Conservation (phyloP, 768 basidiomycete species). For the Paxillus ammoniavirescens region DNA sequence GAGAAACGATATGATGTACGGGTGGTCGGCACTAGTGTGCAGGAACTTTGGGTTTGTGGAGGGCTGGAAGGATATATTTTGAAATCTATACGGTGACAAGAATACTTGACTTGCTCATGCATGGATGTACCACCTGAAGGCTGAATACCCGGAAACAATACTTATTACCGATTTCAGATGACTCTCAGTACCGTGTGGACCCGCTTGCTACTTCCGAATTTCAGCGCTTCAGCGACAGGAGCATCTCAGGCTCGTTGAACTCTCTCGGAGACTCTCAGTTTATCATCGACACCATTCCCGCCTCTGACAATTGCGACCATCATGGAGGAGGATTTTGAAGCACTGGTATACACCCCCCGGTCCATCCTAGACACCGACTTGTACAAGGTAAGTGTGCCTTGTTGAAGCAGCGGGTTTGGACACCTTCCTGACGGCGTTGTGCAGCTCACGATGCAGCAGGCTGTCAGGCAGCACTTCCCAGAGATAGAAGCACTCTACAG, state of each 20-base stretch:
- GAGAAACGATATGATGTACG: conserved; percentile 64
- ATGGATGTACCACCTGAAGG: too few relatives aligned
- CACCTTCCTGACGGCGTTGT: neutral
- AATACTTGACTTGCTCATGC: neutral
- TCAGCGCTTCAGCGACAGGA: too few relatives aligned
- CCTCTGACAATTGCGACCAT: neutral
- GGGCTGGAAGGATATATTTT: conserved; percentile 91
- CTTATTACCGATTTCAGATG: too few relatives aligned
- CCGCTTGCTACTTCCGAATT: too few relatives aligned
- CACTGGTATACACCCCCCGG: conserved; percentile 14
- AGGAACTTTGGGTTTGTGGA: conserved; percentile 96
- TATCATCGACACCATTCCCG: neutral
- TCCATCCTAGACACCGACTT: conserved; percentile 92
- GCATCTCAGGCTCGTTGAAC: neutral
- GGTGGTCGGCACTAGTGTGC: conserved; percentile 88
- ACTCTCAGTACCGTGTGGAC: too few relatives aligned
- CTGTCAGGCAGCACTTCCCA: conserved; percentile 77
- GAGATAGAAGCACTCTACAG: conserved; percentile 65
- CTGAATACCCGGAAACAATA: too few relatives aligned
- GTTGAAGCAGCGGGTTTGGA: neutral
- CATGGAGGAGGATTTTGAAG: conserved; percentile 13
- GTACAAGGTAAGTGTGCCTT: conserved; percentile 69
- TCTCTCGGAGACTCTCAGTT: neutral
- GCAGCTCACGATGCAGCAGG: conserved; percentile 95
- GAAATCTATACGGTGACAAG: conserved; percentile 54